Base-by-base conservation (phyloP, 306 rosid species). In the Acmispon strigosus region DNA sequence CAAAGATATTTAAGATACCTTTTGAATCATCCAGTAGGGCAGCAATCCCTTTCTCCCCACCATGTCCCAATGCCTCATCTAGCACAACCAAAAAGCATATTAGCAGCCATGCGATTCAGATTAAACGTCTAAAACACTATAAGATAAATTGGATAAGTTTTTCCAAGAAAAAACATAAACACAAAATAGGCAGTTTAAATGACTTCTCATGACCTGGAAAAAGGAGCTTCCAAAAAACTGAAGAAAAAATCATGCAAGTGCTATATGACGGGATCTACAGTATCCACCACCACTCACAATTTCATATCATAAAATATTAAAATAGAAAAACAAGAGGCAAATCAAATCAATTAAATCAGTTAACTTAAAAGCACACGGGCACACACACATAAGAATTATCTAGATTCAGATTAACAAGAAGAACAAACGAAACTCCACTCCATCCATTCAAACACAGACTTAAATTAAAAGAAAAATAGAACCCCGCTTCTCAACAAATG, bases 31-130 rank as follows among this genome's bases (percentile, higher is more conserved):
- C 88, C 37, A 79, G 83, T 10, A 74, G 70, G 14, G 82, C 73
- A 0, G 66, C 71, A 54, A 74, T 65, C 39, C 81, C 82, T 81
- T 88, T 88, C 59, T 74, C 88, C 59, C 73, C 73, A 9, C 76
- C 82, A 56, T 78, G 82, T 68, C 86, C 81, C 0, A 74, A 66
- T 22, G 85, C 82, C 72, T 85, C 90, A 83, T 70, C 90, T 85
- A 74, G 17, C 57, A 83, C 34, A 51, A 61, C 37, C 75, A 81
- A 56, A 83, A 47, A 22, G 34, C 60, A 66, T 15, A 32, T 81
- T 73, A 70, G 76, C 27, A n/a, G 37, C 6, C 13, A 19, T 8
- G 22, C 24, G n/a, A 66, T 48, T 24, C 72, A 60, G 17, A 44
- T 39, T 48, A 37, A 27, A 4, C 8, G 10, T 11, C 27, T 24